Evolutionary conservation across 345 rosid genomes (phyloP), one percentile per base, ranked within the genome.

Genomic region (Fremontodendron californicum): DNA sequence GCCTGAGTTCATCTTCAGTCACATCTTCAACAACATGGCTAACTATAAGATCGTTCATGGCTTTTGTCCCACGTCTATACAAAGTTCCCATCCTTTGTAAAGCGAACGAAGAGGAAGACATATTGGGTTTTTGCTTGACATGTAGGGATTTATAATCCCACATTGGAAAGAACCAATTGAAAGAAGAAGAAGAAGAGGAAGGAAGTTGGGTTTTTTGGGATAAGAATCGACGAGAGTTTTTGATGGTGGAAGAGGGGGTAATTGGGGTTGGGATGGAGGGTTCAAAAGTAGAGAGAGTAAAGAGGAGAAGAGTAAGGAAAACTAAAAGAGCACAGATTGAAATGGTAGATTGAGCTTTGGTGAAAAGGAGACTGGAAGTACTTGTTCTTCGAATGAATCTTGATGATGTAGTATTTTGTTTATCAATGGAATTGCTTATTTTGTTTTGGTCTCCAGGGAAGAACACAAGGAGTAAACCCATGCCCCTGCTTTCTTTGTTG

Each of bases 261-360:
- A 46, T 8, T 62, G 78, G 78, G 72, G 68, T 49, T 9, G 77
- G 63, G 70, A 71, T 55, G 58, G 87, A 21, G 72, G 93, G 94
- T 25, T 94, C 98, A 80, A 94, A 91, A 45, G 98, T 92, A 66
- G 99, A 92, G 86, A 95, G 92, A 55, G 97, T 85, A 81, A 95
- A 95, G 81, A 93, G 85, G 52, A 93, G 91, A 73, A 95, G 91
- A 12, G 96, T 88, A 49, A 93, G 58, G 78, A 89, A 83, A 63
- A 96, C 82, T 7, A 93, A 81, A 74, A 96, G 87, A 73, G 84
- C 85, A 15, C 98, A 96, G 73, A 93, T 85, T 7, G 98, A 92
- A 77, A 96, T 86, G 4, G 97, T 96, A 73, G 91, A 93, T 78
- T 90, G 97, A 51, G 98, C 93, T 82, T 87, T 93, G 33, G 85